Percentiles rank a stretch among this genome's conserved stretches.
These are phyloP conservation scores for Isabelozyma heimii DNA, from an alignment of 805 yeast species.

Conservation along the genomic window DNA sequence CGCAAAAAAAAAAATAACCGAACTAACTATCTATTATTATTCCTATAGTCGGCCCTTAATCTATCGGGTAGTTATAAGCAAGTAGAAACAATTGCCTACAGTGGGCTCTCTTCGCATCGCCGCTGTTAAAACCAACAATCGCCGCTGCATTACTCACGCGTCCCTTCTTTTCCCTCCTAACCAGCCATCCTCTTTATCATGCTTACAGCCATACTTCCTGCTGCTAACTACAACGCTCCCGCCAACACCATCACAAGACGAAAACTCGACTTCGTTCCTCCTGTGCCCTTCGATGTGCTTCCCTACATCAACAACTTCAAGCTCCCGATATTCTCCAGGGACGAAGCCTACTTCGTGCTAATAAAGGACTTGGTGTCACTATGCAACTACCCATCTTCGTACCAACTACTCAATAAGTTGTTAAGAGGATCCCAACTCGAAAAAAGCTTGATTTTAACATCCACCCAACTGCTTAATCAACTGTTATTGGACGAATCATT, in stretches of 20 bases:
- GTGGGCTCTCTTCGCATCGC: too few relatives aligned
- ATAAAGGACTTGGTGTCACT: slow-evolving; percentile 27
- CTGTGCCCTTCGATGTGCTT: neutral
- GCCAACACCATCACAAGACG: neutral
- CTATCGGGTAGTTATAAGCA: too few relatives aligned
- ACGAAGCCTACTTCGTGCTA: slow-evolving; percentile 19
- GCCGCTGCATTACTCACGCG: neutral
- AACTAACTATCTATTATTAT: too few relatives aligned
- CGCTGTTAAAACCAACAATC: too few relatives aligned
- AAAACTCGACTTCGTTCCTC: neutral
- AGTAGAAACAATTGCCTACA: too few relatives aligned
- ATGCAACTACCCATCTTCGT: slow-evolving; percentile 43
- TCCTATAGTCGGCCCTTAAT: too few relatives aligned
- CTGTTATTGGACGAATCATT: slow-evolving; percentile 14
- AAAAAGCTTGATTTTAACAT: slow-evolving; percentile 8
- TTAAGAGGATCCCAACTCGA: slow-evolving; percentile 17
- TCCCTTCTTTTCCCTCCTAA: too few relatives aligned
- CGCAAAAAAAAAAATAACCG: too few relatives aligned
- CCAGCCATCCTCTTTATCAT: neutral
- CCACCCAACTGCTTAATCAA: slow-evolving; percentile 19
- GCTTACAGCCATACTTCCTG: neutral
- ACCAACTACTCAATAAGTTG: slow-evolving; percentile 33
- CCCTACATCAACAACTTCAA: neutral
- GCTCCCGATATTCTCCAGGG: slow-evolving; percentile 14
- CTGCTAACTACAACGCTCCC: neutral